phyloP scores from a whole-genome alignment of 495 filamentous ascomycete species.

The Neohortaea acidophila region DNA sequence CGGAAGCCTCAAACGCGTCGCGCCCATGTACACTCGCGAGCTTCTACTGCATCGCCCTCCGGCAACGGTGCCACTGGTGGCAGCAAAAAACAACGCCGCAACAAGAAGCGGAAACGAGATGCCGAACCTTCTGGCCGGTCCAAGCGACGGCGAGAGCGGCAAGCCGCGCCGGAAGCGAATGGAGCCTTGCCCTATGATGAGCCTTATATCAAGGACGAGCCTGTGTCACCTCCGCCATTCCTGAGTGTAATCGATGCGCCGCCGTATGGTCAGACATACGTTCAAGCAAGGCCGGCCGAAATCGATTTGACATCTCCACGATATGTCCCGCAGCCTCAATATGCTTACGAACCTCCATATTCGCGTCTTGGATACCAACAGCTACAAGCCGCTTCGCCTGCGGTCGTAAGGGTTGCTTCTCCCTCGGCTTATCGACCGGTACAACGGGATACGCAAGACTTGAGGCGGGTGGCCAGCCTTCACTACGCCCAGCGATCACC shows the following conservation, averaged over 20 bases:
- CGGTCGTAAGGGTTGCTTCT: conserved; percentile 29
- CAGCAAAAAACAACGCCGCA: conserved; percentile 8
- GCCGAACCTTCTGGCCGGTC: conserved; percentile 1
- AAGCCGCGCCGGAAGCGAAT: conserved; percentile 5
- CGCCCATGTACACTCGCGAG: conserved; percentile 1
- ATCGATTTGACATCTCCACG: conserved; percentile 10
- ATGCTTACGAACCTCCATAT: conserved; percentile 15
- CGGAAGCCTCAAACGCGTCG: conserved; percentile 7
- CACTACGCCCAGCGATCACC: conserved; percentile 29
- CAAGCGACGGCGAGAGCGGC: conserved; percentile 6
- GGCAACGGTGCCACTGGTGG: neutral
- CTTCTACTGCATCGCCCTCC: conserved; percentile 11
- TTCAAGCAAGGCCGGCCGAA: conserved; percentile 27
- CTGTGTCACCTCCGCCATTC: conserved; percentile 60
- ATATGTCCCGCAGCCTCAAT: conserved; percentile 10
- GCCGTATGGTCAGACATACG: conserved; percentile 25
- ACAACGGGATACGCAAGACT: conserved; percentile 39
- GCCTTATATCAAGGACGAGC: conserved; percentile 73
- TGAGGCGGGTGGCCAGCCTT: conserved; percentile 44
- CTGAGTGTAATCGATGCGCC: conserved; percentile 3
- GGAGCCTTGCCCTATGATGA: conserved; percentile 16
- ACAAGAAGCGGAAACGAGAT: conserved; percentile 20
- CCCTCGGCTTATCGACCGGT: conserved; percentile 29
- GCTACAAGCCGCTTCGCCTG: conserved; percentile 29
- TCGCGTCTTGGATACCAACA: conserved; percentile 13